Percentiles rank a stretch among this genome's conserved stretches.
Evolutionary conservation across 2,329 filamentous ascomycete genomes (phyloP).

Genomic region (Zasmidium angulare): DNA sequence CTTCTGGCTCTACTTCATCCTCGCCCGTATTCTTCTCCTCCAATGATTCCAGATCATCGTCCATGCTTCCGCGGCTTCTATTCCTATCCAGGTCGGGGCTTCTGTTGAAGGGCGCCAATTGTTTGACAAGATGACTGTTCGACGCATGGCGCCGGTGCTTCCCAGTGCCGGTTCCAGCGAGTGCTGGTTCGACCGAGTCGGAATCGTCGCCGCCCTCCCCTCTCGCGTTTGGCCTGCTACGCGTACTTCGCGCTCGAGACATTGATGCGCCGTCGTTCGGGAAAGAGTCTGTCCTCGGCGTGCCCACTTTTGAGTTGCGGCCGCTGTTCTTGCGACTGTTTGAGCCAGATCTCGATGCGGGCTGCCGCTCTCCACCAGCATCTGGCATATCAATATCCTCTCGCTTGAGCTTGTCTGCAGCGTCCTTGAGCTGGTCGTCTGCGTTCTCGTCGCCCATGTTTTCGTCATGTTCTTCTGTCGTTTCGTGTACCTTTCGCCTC

Average conservation of each 20-base stretch:
- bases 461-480: slow-evolving; percentile 23
- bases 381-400: slow-evolving; percentile 48
- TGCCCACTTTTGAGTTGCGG: slow-evolving; percentile 48
- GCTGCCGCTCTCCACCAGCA: slow-evolving; percentile 14
- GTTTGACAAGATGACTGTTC: slow-evolving; percentile 39
- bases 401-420: slow-evolving; percentile 43
- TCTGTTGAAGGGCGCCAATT: slow-evolving; percentile 39
- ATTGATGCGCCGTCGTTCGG: slow-evolving; percentile 37
- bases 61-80: slow-evolving; percentile 33
- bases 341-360: slow-evolving; percentile 28
- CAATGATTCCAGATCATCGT: slow-evolving; percentile 34
- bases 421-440: slow-evolving; percentile 14
- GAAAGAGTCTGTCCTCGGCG: slow-evolving; percentile 46
- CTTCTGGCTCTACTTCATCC: slow-evolving; percentile 11
- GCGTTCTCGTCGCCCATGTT: slow-evolving; percentile 17
- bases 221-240: slow-evolving; percentile 31
- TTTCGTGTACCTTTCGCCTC: slow-evolving; percentile 23
- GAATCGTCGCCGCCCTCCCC: slow-evolving; percentile 35
- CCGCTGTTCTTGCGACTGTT: slow-evolving; percentile 37
- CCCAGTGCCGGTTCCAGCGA: slow-evolving; percentile 32
- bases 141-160: slow-evolving; percentile 32
- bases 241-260: slow-evolving; percentile 44
- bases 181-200: slow-evolving; percentile 29
- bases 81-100: slow-evolving; percentile 36
- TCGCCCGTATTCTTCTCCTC: slow-evolving; percentile 9